Evolutionary conservation across 768 basidiomycete genomes (phyloP).

Genomic region (Calocera cornea): DNA sequence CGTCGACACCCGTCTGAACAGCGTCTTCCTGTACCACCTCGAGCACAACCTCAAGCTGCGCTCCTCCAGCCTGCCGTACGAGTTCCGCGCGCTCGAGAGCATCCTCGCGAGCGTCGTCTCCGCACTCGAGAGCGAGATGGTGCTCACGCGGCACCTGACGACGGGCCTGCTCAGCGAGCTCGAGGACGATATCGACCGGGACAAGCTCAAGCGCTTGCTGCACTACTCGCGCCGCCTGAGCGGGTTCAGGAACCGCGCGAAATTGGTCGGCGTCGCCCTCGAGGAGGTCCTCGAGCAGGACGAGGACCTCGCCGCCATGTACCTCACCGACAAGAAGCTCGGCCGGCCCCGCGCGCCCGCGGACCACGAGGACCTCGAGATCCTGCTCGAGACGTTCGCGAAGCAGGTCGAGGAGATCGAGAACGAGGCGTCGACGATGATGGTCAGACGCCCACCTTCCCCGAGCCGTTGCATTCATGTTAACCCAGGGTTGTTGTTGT

Average conservation of each 20-base stretch:
- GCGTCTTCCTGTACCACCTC: slow-evolving; percentile 75
- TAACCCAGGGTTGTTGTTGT: no score
- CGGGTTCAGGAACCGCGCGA: slow-evolving; percentile 82
- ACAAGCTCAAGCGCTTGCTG: slow-evolving; percentile 80
- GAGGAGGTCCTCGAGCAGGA: slow-evolving; percentile 94
- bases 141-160: slow-evolving; percentile 80
- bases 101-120: slow-evolving; percentile 81
- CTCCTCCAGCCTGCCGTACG: slow-evolving; percentile 59
- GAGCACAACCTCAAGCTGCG: slow-evolving; percentile 81
- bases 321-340: slow-evolving; percentile 73
- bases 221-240: slow-evolving; percentile 83
- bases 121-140: slow-evolving; percentile 92
- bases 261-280: slow-evolving; percentile 56
- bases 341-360: slow-evolving; percentile 42
- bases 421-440: slow-evolving; percentile 77
- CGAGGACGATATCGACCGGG: slow-evolving; percentile 89
- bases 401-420: slow-evolving; percentile 97
- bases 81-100: slow-evolving; percentile 87
- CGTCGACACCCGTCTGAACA: slow-evolving; percentile 71
- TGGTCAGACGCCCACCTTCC: slow-evolving; percentile 33
- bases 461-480: background rate
- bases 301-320: slow-evolving; percentile 91
- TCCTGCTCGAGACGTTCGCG: slow-evolving; percentile 83
- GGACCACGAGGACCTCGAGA: slow-evolving; percentile 88
- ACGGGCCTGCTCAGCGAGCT: slow-evolving; percentile 82